Base-by-base conservation (phyloP, 305 asterid genomes). In the Andrographis paniculata region DNA sequence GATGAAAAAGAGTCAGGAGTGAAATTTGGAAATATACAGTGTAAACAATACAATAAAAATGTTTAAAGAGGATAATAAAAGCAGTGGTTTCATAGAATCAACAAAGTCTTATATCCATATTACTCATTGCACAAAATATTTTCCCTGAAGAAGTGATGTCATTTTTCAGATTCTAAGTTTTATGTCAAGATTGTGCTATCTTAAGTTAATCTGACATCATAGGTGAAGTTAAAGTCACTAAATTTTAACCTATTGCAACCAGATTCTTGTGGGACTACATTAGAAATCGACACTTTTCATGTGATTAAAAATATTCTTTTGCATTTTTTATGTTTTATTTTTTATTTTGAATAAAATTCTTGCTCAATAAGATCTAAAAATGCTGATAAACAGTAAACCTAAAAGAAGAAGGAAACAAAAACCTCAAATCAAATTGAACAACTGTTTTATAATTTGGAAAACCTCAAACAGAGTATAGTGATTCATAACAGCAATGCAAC, bases 371-470 rank as follows among this genome's bases (percentile, higher is more conserved):
- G n/a, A n/a, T n/a, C n/a, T n/a, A n/a, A n/a, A n/a, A n/a, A n/a
- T n/a, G n/a, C n/a, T n/a, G n/a, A n/a, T n/a, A n/a, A n/a, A n/a
- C n/a, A n/a, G n/a, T 28, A 28, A 28, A 28, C 10, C 33, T 12
- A 28, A 6, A 28, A 28, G 33, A 12, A 28, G 33, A 28, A 28
- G 33, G 1, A 38, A 38, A 15, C 1, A 20, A 5, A 16, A 38
- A 10, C 20, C 27, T 17, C 30, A 48, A 15, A 13, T 23, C 38
- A 33, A 33, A 12, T 51, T 38, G 21, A 49, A 42, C 41, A 18
- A 43, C 36, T 38, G n/a, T n/a, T n/a, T n/a, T n/a, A n/a, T n/a
- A 33, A 38, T 22, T 37, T 17, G 19, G 33, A 20, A n/a, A 42
- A 28, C 28, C 14, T n/a, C 17, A 55, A 4, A 16, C 40, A 5